These are phyloP conservation scores for Starmera amethionina DNA, from an alignment of 805 yeast species.

Conservation along the genomic window DNA sequence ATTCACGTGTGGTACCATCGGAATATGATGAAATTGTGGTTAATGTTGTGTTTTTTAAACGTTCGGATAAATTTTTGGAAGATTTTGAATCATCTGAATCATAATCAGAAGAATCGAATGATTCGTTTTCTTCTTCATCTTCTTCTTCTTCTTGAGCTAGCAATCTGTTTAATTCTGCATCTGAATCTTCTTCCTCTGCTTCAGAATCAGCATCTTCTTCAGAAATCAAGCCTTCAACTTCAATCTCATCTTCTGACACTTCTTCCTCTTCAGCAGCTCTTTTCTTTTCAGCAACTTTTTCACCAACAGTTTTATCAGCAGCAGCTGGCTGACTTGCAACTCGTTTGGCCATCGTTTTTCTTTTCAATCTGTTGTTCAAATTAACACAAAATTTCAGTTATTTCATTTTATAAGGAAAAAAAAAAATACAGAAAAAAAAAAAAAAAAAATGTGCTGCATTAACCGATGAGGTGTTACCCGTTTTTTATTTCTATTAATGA, in stretches of 20 bases:
- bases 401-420: not conserved
- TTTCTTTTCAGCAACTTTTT: constrained; percentile 11
- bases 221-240: constrained; percentile 29
- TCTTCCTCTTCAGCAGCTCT: constrained; percentile 10
- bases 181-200: constrained; percentile 33
- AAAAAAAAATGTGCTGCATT: not conserved
- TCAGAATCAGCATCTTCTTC: constrained; percentile 22
- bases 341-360: not conserved
- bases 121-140: constrained; percentile 24
- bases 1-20: constrained; percentile 72
- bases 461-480: not conserved
- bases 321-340: not conserved
- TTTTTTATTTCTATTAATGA: no score
- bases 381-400: not conserved
- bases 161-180: constrained; percentile 54
- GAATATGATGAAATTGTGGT: constrained; percentile 40
- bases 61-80: constrained; percentile 44
- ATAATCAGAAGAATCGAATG: constrained; percentile 39
- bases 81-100: constrained; percentile 44
- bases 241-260: constrained; percentile 11
- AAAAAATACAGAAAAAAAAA: not conserved
- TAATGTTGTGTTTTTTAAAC: constrained; percentile 42
- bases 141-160: constrained; percentile 40
- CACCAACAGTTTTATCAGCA: not conserved
- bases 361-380: not conserved